Evolutionary conservation across 139 green algal genomes (phyloP), one percentile per base, ranked within the genome.

Genomic region (Tetradesmus lagerheimii): DNA sequence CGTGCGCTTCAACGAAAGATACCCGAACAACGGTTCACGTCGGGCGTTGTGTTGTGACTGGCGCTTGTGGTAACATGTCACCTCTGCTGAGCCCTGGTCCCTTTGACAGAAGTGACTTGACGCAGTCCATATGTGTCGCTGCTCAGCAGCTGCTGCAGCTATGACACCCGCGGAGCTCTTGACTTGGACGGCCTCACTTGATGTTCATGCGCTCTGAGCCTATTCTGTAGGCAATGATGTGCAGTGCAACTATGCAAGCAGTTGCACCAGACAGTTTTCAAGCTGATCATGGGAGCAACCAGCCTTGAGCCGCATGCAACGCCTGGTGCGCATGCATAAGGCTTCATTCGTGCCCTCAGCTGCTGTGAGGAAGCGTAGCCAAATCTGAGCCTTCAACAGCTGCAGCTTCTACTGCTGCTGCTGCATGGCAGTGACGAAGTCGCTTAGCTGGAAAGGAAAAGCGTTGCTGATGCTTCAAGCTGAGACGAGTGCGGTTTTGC

Each of bases 351-450:
- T 85, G 79, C 29, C 79, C 25, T 34, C 31, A 39, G 39, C 79
- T 38, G 29, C 45, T 71, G 64, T 87, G 81, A 76, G 11, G 81
- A 87, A 37, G 38, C 47, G 47, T 87, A 87, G 81, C 81, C 81
- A 87, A 87, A 87, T 87, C 81, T 78, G 81, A 87, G 81, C 81
- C 53, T 38, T 20, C 57, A n/a, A n/a, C 67, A 37, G 67, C 67
- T 41, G 67, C 67, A 78, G 67, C 67, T 62, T 23, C 47, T 62
- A 14, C 47, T 62, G 47, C 47, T 62, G 47, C 12, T 77, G 53
- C 53, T 50, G 53, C 57, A 71, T 71, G 57, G 57, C 57, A 71
- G 81, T 77, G 81, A 87, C 34, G 81, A 77, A 77, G 81, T 50
- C 14, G 74, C 20, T 27, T n/a, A 76, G 81, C 81, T 37, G 74